Conservation (phyloP, 2,329 filamentous ascomycete genomes). For the Fusarium mundagurra region DNA sequence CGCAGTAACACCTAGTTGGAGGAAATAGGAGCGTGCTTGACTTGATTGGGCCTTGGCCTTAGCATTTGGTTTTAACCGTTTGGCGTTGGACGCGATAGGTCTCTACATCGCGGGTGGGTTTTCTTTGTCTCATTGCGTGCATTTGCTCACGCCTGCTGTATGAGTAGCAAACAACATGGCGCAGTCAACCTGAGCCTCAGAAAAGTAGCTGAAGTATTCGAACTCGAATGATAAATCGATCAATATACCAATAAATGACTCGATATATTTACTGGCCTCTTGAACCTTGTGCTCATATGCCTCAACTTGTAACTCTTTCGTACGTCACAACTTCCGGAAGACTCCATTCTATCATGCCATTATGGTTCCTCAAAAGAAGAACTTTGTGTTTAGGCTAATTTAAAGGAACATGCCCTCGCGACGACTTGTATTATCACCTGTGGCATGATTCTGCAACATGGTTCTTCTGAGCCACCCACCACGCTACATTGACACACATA, state of each 20-base stretch:
- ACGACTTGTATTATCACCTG: neutral
- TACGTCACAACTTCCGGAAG: neutral
- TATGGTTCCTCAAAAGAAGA: no score
- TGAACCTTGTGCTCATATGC: neutral
- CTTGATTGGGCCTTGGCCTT: neutral
- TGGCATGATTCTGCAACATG: neutral
- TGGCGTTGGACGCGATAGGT: constrained; percentile 17
- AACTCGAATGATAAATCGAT: constrained; percentile 15
- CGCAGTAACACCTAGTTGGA: neutral
- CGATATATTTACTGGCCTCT: neutral
- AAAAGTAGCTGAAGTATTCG: constrained; percentile 6
- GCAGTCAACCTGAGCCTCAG: constrained; percentile 11
- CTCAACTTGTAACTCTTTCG: neutral
- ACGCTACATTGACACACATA: neutral
- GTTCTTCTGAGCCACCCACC: neutral
- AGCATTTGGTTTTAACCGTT: constrained; percentile 6
- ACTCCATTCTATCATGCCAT: neutral
- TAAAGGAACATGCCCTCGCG: neutral
- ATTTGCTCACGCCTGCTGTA: constrained; percentile 20
- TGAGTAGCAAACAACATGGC: constrained; percentile 15
- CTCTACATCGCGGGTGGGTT: neutral
- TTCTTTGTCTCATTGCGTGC: constrained; percentile 14
- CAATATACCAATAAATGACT: neutral
- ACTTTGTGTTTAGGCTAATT: neutral
- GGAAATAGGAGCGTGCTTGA: constrained; percentile 13